phyloP scores from a whole-genome alignment of 2,329 filamentous ascomycete genomes.

The Xylaria digitata region DNA sequence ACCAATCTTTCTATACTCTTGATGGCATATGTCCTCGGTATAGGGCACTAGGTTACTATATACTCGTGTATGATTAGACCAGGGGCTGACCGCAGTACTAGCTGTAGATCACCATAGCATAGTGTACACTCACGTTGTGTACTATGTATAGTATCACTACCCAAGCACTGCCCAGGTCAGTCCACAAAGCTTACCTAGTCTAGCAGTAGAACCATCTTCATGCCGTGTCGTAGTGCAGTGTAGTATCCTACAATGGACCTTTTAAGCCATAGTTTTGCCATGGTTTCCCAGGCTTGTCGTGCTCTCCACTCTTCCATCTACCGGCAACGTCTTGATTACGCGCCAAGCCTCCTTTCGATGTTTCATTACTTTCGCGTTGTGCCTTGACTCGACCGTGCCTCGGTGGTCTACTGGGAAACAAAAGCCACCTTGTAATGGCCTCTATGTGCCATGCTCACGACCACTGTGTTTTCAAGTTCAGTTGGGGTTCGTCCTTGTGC shows the following conservation, averaged over 20 bases:
- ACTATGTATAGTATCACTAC: conserved; percentile 30
- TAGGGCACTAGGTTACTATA: background rate
- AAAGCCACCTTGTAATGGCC: background rate
- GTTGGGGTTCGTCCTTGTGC: background rate
- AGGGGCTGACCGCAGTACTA: background rate
- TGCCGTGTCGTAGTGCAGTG: background rate
- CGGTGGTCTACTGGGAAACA: background rate
- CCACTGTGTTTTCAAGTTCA: too few species aligned
- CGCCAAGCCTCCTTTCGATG: conserved; percentile 12
- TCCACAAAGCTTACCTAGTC: conserved; percentile 12
- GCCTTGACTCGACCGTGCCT: background rate
- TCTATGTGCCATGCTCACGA: too few species aligned
- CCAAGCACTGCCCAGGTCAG: conserved; percentile 3
- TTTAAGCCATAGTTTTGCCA: conserved; percentile 3
- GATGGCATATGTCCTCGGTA: background rate
- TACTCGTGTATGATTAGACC: conserved; percentile 21
- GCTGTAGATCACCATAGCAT: conserved; percentile 28
- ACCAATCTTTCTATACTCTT: conserved; percentile 2
- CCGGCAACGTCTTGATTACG: background rate
- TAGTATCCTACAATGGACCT: background rate
- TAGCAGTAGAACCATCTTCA: conserved; percentile 1
- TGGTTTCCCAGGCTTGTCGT: conserved; percentile 6
- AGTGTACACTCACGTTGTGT: background rate
- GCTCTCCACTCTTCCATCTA: conserved; percentile 21
- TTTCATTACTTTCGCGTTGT: conserved; percentile 7